Evolutionary conservation across 1,284 basidiomycete species (phyloP), one percentile per base, ranked within the genome.

Genomic region (Ganoderma lucidum): DNA sequence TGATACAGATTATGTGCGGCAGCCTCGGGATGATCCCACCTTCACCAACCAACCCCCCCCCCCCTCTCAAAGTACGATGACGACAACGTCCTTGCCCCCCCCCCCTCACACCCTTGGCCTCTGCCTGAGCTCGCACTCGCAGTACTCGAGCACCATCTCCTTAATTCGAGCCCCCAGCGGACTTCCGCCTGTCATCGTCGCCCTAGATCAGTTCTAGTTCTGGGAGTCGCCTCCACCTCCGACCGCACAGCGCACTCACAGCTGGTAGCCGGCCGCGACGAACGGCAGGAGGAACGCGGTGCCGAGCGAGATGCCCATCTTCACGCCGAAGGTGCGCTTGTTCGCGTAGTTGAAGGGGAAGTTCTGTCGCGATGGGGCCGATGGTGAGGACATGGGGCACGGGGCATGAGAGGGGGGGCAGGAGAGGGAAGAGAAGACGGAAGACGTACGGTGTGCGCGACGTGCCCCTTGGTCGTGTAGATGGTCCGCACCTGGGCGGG

Each of bases 331-430:
- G 55, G 73, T 64, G 35, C 65, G 60, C 64, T 68, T 69, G 75
- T 77, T 74, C 23, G 53, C 65, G 71, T 77, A 80, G 23, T 63
- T 64, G 75, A 80, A 80, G 30, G 79, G 79, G 68, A 80, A 73
- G 75, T 77, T 76, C 77, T 77, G 70, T 10, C 6, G 58, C 48
- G 51, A n/a, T 6, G n/a, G 19, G 19, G 35, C 19, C 35, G 17
- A 44, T 30, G 60, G 51, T 55, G 61, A 23, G 37, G 37, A 19
- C 17, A 23, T 23, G 23, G 23, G 23, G 23, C 23, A 23, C 23
- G 23, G 23, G 23, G 23, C 23, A 23, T 23, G 23, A 1, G 23
- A 41, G n/a, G 71, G 76, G 17, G 73, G 76, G 62, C 71, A 64
- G 70, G 70, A 70, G 73, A 35, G 28, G 28, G 2, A 32, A 15